These are phyloP conservation scores for Areca catechu DNA, from an alignment of 176 grass and related monocot species.

Conservation along the genomic window DNA sequence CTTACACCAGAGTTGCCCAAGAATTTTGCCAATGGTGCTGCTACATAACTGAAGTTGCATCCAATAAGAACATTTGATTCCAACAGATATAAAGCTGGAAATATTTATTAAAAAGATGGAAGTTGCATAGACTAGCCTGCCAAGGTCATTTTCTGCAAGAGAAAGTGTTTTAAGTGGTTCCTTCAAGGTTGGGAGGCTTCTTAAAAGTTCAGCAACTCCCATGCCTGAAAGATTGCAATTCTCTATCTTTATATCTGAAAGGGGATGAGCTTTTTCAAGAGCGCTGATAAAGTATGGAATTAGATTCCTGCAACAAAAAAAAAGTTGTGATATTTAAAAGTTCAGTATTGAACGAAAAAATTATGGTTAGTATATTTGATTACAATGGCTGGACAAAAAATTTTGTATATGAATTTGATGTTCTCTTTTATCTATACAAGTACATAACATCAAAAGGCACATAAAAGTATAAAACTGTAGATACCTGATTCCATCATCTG, in stretches of 20 bases:
- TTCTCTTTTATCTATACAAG: no score
- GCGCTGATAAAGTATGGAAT: slow-evolving; percentile 55
- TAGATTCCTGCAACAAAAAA: slow-evolving; percentile 54
- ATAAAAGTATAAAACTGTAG: no score
- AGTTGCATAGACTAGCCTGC: slow-evolving; percentile 36
- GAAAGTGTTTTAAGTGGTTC: slow-evolving; percentile 58
- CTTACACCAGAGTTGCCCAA: slow-evolving; percentile 37
- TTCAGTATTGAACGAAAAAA: slow-evolving; percentile 6
- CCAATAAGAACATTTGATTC: background rate
- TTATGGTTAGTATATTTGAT: no score
- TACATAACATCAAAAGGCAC: no score
- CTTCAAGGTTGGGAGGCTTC: slow-evolving; percentile 37
- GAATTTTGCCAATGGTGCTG: slow-evolving; percentile 45
- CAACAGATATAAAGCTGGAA: background rate
- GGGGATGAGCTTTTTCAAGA: slow-evolving; percentile 48
- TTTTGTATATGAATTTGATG: no score
- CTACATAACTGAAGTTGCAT: slow-evolving; percentile 32
- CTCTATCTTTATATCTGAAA: slow-evolving; percentile 50
- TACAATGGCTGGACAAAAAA: no score
- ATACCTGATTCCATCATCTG: slow-evolving; percentile 79
- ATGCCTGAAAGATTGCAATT: slow-evolving; percentile 46
- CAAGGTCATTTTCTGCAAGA: slow-evolving; percentile 70
- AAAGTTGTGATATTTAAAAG: background rate
- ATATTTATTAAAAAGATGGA: background rate
- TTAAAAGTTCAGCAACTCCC: slow-evolving; percentile 60